Percentiles rank a stretch among this genome's conserved stretches.
phyloP scores from a whole-genome alignment of 306 rosid genomes.

The Prunus dulcis region DNA sequence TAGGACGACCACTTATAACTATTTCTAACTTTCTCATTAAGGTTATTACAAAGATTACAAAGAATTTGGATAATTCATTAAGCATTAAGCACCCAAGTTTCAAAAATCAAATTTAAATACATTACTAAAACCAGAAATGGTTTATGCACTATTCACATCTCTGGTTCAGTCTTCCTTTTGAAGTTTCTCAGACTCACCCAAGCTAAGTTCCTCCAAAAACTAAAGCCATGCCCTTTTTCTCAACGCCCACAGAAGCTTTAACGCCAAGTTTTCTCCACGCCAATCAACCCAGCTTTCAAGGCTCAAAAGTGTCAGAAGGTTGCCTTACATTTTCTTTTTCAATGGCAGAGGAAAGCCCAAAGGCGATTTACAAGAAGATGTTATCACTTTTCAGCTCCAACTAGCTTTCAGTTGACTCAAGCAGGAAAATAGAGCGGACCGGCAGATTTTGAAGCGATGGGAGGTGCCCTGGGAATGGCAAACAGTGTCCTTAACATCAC shows the following conservation, averaged over 20 bases:
- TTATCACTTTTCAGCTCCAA: neutral
- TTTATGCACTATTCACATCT: slow-evolving; percentile 15
- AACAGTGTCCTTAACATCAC: slow-evolving; percentile 72
- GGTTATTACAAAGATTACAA: neutral
- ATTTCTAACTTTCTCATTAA: neutral
- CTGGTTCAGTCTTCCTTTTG: slow-evolving; percentile 35
- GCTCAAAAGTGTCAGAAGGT: slow-evolving; percentile 8
- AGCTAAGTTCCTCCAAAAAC: slow-evolving; percentile 30
- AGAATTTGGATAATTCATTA: too few relatives aligned
- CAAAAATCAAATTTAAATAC: neutral
- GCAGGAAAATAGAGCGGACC: slow-evolving; percentile 53
- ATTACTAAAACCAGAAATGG: slow-evolving; percentile 14
- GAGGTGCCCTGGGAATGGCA: slow-evolving; percentile 98
- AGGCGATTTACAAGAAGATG: slow-evolving; percentile 42
- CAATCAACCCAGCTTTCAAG: slow-evolving; percentile 9
- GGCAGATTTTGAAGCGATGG: slow-evolving; percentile 83
- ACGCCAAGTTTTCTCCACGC: neutral
- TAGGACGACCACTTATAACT: neutral
- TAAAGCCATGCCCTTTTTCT: slow-evolving; percentile 36
- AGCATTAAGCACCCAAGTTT: neutral
- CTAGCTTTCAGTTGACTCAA: neutral
- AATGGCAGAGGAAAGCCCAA: slow-evolving; percentile 47
- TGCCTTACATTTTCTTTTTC: slow-evolving; percentile 45
- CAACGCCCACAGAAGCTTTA: slow-evolving; percentile 17
- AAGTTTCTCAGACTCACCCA: slow-evolving; percentile 29